Evolutionary conservation across 192 early-diverging fungal genomes (phyloP), one percentile per base, ranked within the genome.

Genomic region (Umbelopsis ramanniana): DNA sequence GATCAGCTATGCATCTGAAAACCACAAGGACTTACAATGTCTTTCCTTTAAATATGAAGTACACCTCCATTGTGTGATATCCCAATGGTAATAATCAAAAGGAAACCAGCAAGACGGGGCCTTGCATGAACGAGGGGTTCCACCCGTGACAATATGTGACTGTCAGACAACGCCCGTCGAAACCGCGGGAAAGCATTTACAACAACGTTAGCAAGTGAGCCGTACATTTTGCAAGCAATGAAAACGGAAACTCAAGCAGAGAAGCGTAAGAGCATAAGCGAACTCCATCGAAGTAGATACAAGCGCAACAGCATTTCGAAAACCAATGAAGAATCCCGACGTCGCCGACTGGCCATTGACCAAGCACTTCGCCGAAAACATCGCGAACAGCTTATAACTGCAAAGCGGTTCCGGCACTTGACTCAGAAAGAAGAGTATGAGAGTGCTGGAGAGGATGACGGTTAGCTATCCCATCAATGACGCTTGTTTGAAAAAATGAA

Each of bases 321-420:
- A 37, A 78, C 66, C 26, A 74, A 86, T 33, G 79, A 83, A 33
- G 89, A 92, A 22, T 78, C 78, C 19, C 79, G 85, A 24, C 83
- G 73, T 47, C 78, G 81, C 17, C 82, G 91, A 52, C 74, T 91
- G 37, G 77, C 79, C 43, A 81, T 86, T 3, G 87, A 91, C 66
- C 81, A 82, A 17, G 80, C 84, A 74, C 73, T 89, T 52, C 81
- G 91, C n/a, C 86, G 85, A 45, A 79, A 85, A 43, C 88, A 90
- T 47, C 86, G 91, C 19, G 89, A 93, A 67, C 89, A 90, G 52
- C 73, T 91, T 14, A 85, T 91, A 54, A 90, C 88, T 70, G 84
- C 89, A 43, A 93, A 91, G 66, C 78, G 91, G 9, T 86, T 88
- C 40, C 83, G 84, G 52, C 66, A 74, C 53, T 52, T 79, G 23